phyloP scores from a whole-genome alignment of 73 alveolate genomes.

The Blepharisma stoltei region DNA sequence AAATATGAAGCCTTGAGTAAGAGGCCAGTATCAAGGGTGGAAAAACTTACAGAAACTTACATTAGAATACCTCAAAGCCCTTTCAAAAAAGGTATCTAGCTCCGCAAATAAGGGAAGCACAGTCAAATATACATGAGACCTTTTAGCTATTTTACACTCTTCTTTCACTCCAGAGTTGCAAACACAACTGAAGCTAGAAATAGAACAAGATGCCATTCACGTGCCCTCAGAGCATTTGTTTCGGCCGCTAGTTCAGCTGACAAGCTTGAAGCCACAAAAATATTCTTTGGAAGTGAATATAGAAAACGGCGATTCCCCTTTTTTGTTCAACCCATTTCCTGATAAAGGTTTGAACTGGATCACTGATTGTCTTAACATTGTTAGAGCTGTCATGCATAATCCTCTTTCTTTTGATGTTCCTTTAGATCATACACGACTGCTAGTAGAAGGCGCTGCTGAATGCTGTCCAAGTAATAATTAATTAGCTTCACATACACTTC shows the following conservation, averaged over 20 bases:
- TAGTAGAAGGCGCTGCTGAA: slow-evolving; percentile 29
- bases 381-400: slow-evolving; percentile 1
- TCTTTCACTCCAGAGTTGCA: neutral
- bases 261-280: neutral
- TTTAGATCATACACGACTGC: neutral
- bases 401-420: slow-evolving; percentile 5
- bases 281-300: neutral
- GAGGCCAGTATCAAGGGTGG: slow-evolving; percentile 20
- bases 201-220: slow-evolving; percentile 12
- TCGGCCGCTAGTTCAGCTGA: slow-evolving; percentile 4
- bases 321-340: neutral
- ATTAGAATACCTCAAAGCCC: neutral
- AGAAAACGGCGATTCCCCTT: neutral
- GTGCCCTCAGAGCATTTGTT: neutral
- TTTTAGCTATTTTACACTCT: slow-evolving; percentile 2
- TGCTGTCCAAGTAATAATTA: slow-evolving; percentile 16
- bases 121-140: slow-evolving; percentile 18
- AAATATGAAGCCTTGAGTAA: slow-evolving; percentile 15
- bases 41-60: slow-evolving; percentile 13
- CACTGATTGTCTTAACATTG: neutral
- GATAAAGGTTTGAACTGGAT: slow-evolving; percentile 4
- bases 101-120: neutral
- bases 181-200: slow-evolving; percentile 1
- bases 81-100: neutral
- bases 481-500: neutral